phyloP scores from a whole-genome alignment of 257 asterid species.

The Penstemon davidsonii region DNA sequence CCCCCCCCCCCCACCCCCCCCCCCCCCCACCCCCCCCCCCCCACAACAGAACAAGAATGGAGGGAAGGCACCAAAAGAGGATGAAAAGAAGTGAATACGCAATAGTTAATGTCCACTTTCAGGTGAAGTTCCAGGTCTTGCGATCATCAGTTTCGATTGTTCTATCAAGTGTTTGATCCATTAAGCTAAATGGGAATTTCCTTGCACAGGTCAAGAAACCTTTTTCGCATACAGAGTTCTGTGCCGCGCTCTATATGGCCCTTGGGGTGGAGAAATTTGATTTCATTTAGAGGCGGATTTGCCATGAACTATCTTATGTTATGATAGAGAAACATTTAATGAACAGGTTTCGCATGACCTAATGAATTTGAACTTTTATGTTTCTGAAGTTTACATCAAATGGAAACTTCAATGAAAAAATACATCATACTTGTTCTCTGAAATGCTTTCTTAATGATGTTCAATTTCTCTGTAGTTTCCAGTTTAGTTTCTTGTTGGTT shows the following conservation, averaged over 20 bases:
- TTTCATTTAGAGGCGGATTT: conserved; percentile 17
- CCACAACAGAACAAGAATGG: conserved; percentile 61
- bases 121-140: conserved; percentile 29
- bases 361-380: neutral
- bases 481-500: too few relatives aligned
- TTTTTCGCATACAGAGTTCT: neutral
- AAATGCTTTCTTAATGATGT: too few relatives aligned
- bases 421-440: neutral
- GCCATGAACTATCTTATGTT: conserved; percentile 15
- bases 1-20: too few relatives aligned
- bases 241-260: conserved; percentile 5
- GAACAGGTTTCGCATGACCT: conserved; percentile 20
- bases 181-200: conserved; percentile 15
- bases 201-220: conserved; percentile 27
- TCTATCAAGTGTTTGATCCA: neutral
- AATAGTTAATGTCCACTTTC: conserved; percentile 19
- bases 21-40: too few relatives aligned
- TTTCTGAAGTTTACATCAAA: conserved; percentile 16
- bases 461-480: too few relatives aligned
- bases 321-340: conserved; percentile 6
- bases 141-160: neutral
- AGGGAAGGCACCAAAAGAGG: conserved; percentile 64
- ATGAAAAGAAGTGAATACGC: conserved; percentile 60
- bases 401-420: conserved; percentile 19
- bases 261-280: conserved; percentile 4